Evolutionary conservation across 805 yeast species (phyloP).

Genomic region (Limtongia smithiae): DNA sequence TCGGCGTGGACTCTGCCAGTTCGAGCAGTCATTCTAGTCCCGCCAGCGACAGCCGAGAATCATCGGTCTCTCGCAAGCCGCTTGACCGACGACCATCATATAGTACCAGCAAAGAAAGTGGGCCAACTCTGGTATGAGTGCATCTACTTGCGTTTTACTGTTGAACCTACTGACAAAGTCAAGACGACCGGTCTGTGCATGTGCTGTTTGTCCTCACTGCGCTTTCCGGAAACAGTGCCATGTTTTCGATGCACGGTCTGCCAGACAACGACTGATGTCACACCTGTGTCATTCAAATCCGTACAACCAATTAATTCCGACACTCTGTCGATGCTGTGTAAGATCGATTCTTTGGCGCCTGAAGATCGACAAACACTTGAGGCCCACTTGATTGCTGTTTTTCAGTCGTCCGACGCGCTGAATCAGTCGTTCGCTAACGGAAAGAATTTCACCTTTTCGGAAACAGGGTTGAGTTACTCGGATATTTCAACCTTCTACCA

Average conservation of each 20-base stretch:
- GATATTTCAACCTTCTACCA: constrained; percentile 49
- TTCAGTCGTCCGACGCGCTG: constrained; percentile 47
- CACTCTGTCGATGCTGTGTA: constrained; percentile 2
- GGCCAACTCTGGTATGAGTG: not conserved
- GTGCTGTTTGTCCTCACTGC: constrained; percentile 35
- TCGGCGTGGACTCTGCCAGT: no score
- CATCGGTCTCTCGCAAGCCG: no score
- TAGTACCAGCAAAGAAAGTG: not conserved
- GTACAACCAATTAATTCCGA: not conserved
- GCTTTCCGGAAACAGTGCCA: constrained; percentile 29
- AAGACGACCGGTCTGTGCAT: constrained; percentile 31
- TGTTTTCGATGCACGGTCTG: constrained; percentile 61
- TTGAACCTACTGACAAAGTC: not conserved
- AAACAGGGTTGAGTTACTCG: constrained; percentile 49
- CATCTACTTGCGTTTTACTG: not conserved
- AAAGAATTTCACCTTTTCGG: constrained; percentile 41
- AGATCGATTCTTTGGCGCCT: constrained; percentile 41
- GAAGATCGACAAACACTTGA: constrained; percentile 41
- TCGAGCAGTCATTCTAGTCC: no score
- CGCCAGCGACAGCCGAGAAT: not conserved
- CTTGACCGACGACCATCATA: no score
- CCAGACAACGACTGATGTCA: constrained; percentile 32
- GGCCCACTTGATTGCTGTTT: constrained; percentile 45
- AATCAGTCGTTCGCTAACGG: constrained; percentile 53
- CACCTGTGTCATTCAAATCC: constrained; percentile 13